Evolutionary conservation across 306 rosid species (phyloP).

Genomic region (Cucumis melo): DNA sequence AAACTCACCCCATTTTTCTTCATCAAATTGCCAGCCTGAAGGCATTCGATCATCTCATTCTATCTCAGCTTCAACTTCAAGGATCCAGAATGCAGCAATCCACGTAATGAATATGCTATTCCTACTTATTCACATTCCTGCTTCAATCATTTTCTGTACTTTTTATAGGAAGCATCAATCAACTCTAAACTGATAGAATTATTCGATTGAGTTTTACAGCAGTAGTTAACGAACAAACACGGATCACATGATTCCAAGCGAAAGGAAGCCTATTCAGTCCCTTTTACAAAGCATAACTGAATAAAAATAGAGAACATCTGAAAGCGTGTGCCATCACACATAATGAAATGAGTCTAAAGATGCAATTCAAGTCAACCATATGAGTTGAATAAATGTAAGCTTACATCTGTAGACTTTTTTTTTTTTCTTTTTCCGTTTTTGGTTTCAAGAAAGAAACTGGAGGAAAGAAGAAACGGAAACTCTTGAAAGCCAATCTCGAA

Average conservation of each 20-base stretch:
- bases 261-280: background rate
- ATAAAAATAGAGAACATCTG: background rate
- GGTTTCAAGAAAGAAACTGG: background rate
- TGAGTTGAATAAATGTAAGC: background rate
- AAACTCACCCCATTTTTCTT: constrained; percentile 72
- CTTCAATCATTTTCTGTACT: background rate
- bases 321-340: background rate
- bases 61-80: constrained; percentile 76
- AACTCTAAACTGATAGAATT: background rate
- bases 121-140: constrained; percentile 28
- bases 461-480: background rate
- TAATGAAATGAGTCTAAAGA: background rate
- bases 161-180: background rate
- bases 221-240: background rate
- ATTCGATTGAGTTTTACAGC: background rate
- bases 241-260: background rate
- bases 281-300: background rate
- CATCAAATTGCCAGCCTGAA: constrained; percentile 66
- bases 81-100: constrained; percentile 85
- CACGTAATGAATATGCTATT: constrained; percentile 68
- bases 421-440: too few species aligned
- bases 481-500: background rate
- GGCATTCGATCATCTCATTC: constrained; percentile 84
- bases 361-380: background rate
- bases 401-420: background rate